These are phyloP conservation scores for Pythium periplocum DNA, from an alignment of 352 stramenopile species.

Conservation along the genomic window DNA sequence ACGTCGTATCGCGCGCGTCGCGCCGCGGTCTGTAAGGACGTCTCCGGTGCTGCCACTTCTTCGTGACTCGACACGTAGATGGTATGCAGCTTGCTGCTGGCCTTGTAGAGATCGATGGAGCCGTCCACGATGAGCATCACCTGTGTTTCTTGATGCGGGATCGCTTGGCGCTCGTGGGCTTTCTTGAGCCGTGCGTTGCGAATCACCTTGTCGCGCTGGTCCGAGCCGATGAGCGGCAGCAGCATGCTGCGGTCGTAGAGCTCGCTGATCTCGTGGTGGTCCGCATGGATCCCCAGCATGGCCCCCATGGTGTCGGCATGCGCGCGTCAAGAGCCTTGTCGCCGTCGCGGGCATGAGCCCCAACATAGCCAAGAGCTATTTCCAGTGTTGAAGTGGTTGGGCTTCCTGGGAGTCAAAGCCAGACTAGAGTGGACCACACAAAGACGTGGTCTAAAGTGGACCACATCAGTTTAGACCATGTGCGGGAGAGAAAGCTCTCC, in stretches of 20 bases:
- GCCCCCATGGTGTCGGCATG: slow-evolving; percentile 33
- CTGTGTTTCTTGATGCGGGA: slow-evolving; percentile 24
- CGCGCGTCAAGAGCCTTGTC: too few relatives aligned
- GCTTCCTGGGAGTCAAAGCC: too few relatives aligned
- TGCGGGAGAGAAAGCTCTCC: too few relatives aligned
- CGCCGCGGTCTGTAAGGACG: slow-evolving; percentile 11
- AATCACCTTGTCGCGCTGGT: slow-evolving; percentile 45
- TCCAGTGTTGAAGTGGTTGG: too few relatives aligned
- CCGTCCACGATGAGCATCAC: slow-evolving; percentile 57
- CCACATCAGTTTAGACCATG: too few relatives aligned
- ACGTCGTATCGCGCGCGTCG: slow-evolving; percentile 10
- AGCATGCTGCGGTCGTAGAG: slow-evolving; percentile 60
- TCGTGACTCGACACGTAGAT: slow-evolving; percentile 24
- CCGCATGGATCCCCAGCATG: slow-evolving; percentile 36
- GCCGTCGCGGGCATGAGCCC: too few relatives aligned
- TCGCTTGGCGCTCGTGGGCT: slow-evolving; percentile 25
- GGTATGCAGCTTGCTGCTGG: slow-evolving; percentile 33
- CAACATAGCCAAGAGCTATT: too few relatives aligned
- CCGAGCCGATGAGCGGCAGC: slow-evolving; percentile 50
- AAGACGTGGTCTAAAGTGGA: too few relatives aligned
- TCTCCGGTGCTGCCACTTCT: slow-evolving; percentile 6
- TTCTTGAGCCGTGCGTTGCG: slow-evolving; percentile 39
- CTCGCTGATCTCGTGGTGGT: slow-evolving; percentile 29
- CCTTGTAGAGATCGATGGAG: slow-evolving; percentile 40
- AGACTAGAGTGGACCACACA: too few relatives aligned